A percentile compares a stretch with the other conserved stretches of the same genome.
These are phyloP conservation scores for Linnemannia schmuckeri DNA, from an alignment of 192 early-diverging fungal species.

Conservation along the genomic window DNA sequence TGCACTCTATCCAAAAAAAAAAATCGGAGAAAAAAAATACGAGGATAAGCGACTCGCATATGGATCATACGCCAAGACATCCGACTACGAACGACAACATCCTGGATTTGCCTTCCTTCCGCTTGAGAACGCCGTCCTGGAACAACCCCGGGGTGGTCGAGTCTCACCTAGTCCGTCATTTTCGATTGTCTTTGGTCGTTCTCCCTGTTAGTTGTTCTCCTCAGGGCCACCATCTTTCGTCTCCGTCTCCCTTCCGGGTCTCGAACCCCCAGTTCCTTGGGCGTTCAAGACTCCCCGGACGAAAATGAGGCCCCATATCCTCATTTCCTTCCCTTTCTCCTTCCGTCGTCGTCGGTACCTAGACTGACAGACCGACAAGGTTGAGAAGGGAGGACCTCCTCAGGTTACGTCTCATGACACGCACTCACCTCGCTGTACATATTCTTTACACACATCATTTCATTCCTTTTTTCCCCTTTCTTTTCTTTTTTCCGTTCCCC, in stretches of 20 bases:
- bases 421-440: neutral
- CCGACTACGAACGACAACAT: neutral
- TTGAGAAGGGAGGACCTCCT: neutral
- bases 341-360: neutral
- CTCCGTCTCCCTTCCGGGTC: no score
- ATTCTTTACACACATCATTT: neutral
- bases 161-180: neutral
- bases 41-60: neutral
- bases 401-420: neutral
- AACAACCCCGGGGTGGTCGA: neutral
- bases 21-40: neutral
- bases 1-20: conserved; percentile 1
- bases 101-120: neutral
- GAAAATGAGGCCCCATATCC: neutral
- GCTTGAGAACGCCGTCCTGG: neutral
- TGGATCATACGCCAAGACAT: neutral
- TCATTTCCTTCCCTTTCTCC: neutral
- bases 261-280: no score
- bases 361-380: neutral
- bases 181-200: neutral
- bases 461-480: neutral
- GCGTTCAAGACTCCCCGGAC: neutral
- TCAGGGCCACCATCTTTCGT: neutral
- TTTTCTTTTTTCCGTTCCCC: neutral
- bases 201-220: neutral